Conservation (phyloP, 805 yeast species). For the Metschnikowia matae region DNA sequence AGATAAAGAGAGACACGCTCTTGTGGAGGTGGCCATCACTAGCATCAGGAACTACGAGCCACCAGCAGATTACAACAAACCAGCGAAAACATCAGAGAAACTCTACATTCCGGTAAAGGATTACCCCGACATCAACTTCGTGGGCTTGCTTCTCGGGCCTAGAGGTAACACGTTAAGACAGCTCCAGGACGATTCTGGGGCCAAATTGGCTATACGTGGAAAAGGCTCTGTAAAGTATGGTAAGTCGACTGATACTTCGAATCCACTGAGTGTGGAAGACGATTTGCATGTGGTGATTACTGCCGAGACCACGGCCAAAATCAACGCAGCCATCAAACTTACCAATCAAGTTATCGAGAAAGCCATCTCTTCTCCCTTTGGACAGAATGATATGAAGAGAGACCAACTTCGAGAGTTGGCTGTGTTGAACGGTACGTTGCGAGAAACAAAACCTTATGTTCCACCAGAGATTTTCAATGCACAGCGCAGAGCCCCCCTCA, state of each 20-base stretch:
- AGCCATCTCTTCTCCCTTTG: slow-evolving; percentile 87
- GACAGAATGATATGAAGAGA: slow-evolving; percentile 86
- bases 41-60: slow-evolving; percentile 73
- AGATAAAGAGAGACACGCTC: slow-evolving; percentile 74
- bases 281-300: slow-evolving; percentile 85
- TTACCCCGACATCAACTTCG: slow-evolving; percentile 88
- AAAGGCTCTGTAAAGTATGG: slow-evolving; percentile 96
- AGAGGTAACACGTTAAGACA: slow-evolving; percentile 86
- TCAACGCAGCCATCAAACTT: slow-evolving; percentile 67
- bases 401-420: slow-evolving; percentile 92
- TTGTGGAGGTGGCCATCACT: slow-evolving; percentile 72
- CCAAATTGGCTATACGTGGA: slow-evolving; percentile 87
- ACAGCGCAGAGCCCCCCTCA: slow-evolving; percentile 22
- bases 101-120: slow-evolving; percentile 79
- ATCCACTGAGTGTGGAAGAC: slow-evolving; percentile 40
- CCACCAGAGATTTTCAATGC: slow-evolving; percentile 36
- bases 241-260: slow-evolving; percentile 33
- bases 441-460: slow-evolving; percentile 66
- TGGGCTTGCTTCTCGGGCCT: slow-evolving; percentile 89
- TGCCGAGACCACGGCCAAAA: slow-evolving; percentile 74
- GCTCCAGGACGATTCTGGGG: slow-evolving; percentile 82
- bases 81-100: slow-evolving; percentile 68
- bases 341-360: slow-evolving; percentile 74
- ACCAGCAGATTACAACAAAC: slow-evolving; percentile 75
- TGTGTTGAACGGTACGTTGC: slow-evolving; percentile 85